A percentile compares a stretch with the other conserved stretches of the same genome.
These are phyloP conservation scores for Fusarium proliferatum DNA, from an alignment of 2,329 filamentous ascomycete genomes.

Conservation along the genomic window DNA sequence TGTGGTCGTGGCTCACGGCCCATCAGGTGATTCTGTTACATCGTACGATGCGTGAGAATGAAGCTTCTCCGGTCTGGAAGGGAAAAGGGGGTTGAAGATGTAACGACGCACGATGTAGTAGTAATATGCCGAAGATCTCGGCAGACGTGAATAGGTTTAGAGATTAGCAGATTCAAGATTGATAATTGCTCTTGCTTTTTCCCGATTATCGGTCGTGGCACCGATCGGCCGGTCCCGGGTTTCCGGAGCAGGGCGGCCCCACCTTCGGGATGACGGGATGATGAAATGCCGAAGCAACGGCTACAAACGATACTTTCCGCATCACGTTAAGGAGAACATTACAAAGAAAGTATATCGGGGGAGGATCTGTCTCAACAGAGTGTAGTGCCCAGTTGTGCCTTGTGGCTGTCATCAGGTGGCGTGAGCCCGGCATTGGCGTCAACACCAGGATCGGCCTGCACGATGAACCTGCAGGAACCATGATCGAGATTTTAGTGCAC, in stretches of 20 bases:
- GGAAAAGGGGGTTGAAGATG: neutral
- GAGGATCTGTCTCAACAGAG: neutral
- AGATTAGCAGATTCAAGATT: neutral
- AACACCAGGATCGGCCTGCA: neutral
- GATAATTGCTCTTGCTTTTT: neutral
- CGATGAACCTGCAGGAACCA: slow-evolving; percentile 17
- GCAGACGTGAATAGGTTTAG: neutral
- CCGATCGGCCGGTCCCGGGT: slow-evolving; percentile 8
- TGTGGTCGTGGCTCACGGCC: slow-evolving; percentile 20
- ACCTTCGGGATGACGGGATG: neutral
- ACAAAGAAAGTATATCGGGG: neutral
- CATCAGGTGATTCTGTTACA: slow-evolving; percentile 36
- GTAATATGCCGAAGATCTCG: neutral
- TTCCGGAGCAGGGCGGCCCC: slow-evolving; percentile 6
- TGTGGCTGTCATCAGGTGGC: neutral
- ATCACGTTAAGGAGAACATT: neutral
- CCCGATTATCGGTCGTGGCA: neutral
- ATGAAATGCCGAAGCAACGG: neutral
- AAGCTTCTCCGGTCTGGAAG: slow-evolving; percentile 19
- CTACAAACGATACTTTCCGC: neutral
- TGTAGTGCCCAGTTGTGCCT: accelerated
- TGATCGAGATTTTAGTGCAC: neutral
- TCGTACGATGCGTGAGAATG: slow-evolving; percentile 32
- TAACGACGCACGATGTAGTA: neutral
- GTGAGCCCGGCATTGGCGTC: neutral